Base-by-base conservation (phyloP, 2,329 filamentous ascomycete species). In the Pyrenochaeta sp. region DNA sequence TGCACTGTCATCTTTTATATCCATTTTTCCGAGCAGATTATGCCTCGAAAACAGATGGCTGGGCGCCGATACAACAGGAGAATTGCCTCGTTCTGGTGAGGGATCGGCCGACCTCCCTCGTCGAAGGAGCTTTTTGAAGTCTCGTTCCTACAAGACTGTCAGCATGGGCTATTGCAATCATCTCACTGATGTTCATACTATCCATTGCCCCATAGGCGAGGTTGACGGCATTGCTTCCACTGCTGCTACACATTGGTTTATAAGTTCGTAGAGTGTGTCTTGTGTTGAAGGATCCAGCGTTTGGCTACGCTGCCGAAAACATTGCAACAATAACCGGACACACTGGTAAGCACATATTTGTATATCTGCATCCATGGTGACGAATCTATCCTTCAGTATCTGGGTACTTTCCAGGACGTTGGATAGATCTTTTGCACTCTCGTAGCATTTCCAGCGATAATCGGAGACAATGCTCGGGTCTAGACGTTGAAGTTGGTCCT, bases 11-110 rank as follows among this genome's bases (percentile, higher is more conserved):
- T 44, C 40, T 22, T 27, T 8, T 5, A 44, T 44, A 22, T 10
- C 7, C 40, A 27, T 24, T 22, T 44, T 7, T 44, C 24, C 40
- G 24, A 24, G 3, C 5, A 10, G 22, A 13, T 22, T 44, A 27
- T 44, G 40, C 40, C 40, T 44, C n/a, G 40, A 44, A 44, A 44
- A 44, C 22, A 44, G 40, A 9, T 44, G 40, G 22, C 40, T 44
- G 24, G 19, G n/a, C 24, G 40, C 40, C 19, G 40, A 25, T 5
- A 44, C 13, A 6, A 13, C 19, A 27, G 40, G 40, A 44, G 40
- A 44, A 22, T 24, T 44, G 19, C 22, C 40, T 44, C 40, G 40
- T 5, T 24, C 5, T 44, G 40, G 40, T 2, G 40, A 44, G 5
- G 40, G 15, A 24, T 22, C 19, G 13, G 40, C 40, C 24, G 40